Percentiles rank a stretch among this genome's conserved stretches.
These are phyloP conservation scores for Naematelia encephala DNA, from an alignment of 768 basidiomycete genomes.

Conservation along the genomic window DNA sequence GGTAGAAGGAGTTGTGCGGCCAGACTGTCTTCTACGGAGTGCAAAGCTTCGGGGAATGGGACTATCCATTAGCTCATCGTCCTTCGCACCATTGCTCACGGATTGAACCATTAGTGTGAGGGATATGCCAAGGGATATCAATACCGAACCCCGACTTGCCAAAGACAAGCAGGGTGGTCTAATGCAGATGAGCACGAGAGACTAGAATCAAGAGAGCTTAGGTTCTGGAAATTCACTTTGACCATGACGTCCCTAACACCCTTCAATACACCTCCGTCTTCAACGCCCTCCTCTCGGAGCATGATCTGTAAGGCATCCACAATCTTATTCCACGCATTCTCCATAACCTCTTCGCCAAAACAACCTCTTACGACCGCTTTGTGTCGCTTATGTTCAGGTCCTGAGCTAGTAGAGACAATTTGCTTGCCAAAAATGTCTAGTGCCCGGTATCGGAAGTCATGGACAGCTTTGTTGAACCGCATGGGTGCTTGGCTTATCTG, in stretches of 20 bases:
- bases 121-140: conserved; percentile 19
- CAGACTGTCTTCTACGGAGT: conserved; percentile 19
- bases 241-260: conserved; percentile 12
- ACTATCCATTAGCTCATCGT: conserved; percentile 10
- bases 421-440: conserved; percentile 27
- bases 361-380: conserved; percentile 23
- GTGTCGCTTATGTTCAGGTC: conserved; percentile 26
- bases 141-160: conserved; percentile 17
- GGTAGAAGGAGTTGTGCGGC: conserved; percentile 6
- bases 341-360: conserved; percentile 23
- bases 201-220: neutral
- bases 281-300: conserved; percentile 12
- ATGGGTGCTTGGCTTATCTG: conserved; percentile 7
- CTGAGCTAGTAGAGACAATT: conserved; percentile 19
- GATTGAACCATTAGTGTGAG: conserved; percentile 11
- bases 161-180: conserved; percentile 28
- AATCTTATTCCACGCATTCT: conserved; percentile 20
- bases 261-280: conserved; percentile 14
- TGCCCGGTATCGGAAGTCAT: conserved; percentile 15
- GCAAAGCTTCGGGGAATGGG: conserved; percentile 25
- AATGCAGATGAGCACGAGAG: neutral
- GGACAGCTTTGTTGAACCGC: conserved; percentile 18
- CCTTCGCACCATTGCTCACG: conserved; percentile 9
- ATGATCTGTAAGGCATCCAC: conserved; percentile 10
- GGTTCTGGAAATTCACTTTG: conserved; percentile 13